Conservation (phyloP, 2,329 filamentous ascomycete species). For the Xylariaceae sp. region DNA sequence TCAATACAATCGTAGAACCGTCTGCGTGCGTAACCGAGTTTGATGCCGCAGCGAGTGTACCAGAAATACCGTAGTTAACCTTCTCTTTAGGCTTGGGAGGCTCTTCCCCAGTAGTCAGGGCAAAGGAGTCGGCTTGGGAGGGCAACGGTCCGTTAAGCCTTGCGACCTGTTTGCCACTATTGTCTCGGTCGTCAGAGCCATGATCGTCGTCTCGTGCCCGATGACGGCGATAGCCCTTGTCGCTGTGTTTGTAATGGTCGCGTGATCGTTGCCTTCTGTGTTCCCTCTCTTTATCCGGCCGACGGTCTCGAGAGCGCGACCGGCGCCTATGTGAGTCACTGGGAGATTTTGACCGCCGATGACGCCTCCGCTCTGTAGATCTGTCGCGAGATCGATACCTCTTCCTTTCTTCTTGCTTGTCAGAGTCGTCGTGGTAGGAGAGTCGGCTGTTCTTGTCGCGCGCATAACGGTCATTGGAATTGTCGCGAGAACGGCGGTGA, state of each 20-base stretch:
- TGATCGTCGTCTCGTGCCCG: constrained; percentile 31
- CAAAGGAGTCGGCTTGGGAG: constrained; percentile 66
- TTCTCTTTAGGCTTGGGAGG: constrained; percentile 76
- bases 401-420: constrained; percentile 22
- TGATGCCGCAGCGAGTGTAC: constrained; percentile 84
- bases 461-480: constrained; percentile 30
- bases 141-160: constrained; percentile 60
- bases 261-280: constrained; percentile 44
- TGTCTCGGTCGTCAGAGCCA: constrained; percentile 27
- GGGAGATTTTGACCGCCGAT: constrained; percentile 40
- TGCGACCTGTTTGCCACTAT: constrained; percentile 39
- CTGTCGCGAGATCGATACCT: constrained; percentile 32
- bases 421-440: constrained; percentile 28
- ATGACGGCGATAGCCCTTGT: constrained; percentile 34
- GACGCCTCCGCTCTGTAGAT: constrained; percentile 31
- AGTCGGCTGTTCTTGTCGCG: constrained; percentile 30
- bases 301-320: constrained; percentile 38
- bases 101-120: constrained; percentile 57
- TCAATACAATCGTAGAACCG: constrained; percentile 79
- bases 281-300: constrained; percentile 36
- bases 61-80: constrained; percentile 83
- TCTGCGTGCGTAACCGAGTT: constrained; percentile 76
- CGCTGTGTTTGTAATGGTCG: constrained; percentile 40
- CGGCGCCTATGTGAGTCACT: constrained; percentile 30
- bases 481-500: constrained; percentile 16